Evolutionary conservation across 768 basidiomycete species (phyloP).

Genomic region (Leucosporidium scottii): DNA sequence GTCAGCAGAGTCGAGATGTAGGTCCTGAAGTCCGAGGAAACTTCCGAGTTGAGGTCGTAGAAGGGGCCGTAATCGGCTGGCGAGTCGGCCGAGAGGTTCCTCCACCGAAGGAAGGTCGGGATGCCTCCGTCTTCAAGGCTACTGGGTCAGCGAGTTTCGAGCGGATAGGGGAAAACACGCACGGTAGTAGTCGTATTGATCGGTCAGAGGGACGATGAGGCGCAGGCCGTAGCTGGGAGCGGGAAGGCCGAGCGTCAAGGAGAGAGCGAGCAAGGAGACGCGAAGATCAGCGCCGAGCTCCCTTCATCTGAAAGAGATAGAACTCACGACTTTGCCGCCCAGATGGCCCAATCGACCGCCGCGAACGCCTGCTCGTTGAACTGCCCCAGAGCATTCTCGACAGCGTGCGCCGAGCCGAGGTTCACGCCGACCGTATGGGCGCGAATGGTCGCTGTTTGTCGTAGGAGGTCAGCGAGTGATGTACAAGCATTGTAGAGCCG

Average conservation of each 20-base stretch:
- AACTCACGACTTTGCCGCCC: constrained; percentile 25
- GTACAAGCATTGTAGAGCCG: too few relatives aligned
- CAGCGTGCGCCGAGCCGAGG: constrained; percentile 38
- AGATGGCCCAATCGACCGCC: constrained; percentile 40
- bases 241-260: neutral
- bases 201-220: constrained; percentile 33
- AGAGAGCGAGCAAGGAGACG: too few relatives aligned
- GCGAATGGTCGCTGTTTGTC: constrained; percentile 34
- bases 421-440: constrained; percentile 41
- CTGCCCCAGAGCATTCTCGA: constrained; percentile 38
- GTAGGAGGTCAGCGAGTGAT: too few relatives aligned
- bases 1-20: constrained; percentile 29
- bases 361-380: constrained; percentile 39
- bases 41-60: constrained; percentile 25
- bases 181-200: constrained; percentile 34
- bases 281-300: neutral
- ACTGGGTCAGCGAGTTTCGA: neutral
- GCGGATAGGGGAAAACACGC: neutral
- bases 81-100: constrained; percentile 21
- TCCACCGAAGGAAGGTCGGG: constrained; percentile 34
- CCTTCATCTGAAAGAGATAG: neutral
- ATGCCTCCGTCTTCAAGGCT: constrained; percentile 25
- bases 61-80: constrained; percentile 26
- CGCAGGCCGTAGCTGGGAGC: constrained; percentile 29
- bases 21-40: constrained; percentile 23